Evolutionary conservation across 2,329 filamentous ascomycete species (phyloP), one percentile per base, ranked within the genome.

Genomic region (Monosporascus sp.): DNA sequence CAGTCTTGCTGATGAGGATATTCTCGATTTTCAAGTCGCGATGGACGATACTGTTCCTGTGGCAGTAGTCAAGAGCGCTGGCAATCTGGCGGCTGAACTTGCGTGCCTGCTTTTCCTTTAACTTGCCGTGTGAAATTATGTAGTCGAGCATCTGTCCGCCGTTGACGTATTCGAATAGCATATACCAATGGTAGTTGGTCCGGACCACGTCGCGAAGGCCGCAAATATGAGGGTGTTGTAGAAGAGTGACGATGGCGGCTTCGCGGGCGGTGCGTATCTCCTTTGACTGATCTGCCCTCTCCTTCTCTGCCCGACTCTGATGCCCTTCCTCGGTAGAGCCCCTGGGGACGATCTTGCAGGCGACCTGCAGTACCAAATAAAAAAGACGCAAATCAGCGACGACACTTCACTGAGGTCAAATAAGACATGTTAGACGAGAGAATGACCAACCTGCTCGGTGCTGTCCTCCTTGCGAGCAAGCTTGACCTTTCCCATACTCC

Each of bases 101-200:
- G 65, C 94, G 86, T 8, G 94, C 94, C 72, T 96, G 93, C 73
- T 97, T 97, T 75, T 99, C 94, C 78, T 97, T 97, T 58, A 99
- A 78, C 66, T 95, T 89, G 54, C 93, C 94, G 67, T 99, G 94
- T 3, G 92, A 97, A 68, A 99, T 99, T 70, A 99, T 99, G 73
- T 97, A 99, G 75, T 99, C 94, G 57, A 99, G 85, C 94, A 99
- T 97, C 74, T 99, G 94, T 18, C 94, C 94, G 48, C 94, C 94
- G 68, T 99, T 97, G 72, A 99, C 94, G 70, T 94, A 97, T 74
- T 99, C 94, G 68, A 96, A 99, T 50, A 99, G 85, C 94, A 99
- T 99, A 73, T 99, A 99, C 94, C 94, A 99, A 72, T 99, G 94
- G 70, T 97, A 94, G 66, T 94, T 93, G 49, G 94, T 97, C 54